A percentile compares a stretch with the other conserved stretches of the same genome.
Conservation (phyloP, 1,284 basidiomycete genomes). For the Irpex lacteus region DNA sequence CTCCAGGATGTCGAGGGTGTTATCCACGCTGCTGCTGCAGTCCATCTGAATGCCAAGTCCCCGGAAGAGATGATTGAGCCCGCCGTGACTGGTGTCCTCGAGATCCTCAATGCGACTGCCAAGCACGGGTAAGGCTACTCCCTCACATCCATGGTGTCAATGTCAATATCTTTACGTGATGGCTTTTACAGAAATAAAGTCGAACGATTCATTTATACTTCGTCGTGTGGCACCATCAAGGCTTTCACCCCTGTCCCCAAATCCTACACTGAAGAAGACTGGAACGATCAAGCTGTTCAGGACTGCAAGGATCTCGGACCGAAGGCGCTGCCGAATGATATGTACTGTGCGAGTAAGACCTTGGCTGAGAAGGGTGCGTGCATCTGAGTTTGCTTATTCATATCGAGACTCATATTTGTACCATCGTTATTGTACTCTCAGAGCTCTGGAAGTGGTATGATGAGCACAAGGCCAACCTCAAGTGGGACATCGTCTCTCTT, state of each 20-base stretch:
- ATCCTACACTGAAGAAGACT: constrained; percentile 47
- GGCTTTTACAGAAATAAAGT: constrained; percentile 27
- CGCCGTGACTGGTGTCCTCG: constrained; percentile 27
- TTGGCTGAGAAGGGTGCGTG: constrained; percentile 60
- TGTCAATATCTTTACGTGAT: too few relatives aligned
- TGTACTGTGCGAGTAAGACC: constrained; percentile 64
- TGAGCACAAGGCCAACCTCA: constrained; percentile 43
- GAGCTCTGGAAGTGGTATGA: constrained; percentile 42
- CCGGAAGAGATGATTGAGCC: constrained; percentile 31
- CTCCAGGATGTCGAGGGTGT: constrained; percentile 42
- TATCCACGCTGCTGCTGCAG: constrained; percentile 46
- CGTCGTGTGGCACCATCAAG: constrained; percentile 51
- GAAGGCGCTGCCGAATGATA: constrained; percentile 39
- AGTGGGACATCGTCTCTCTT: constrained; percentile 55
- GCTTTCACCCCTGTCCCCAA: constrained; percentile 16
- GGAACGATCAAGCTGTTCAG: constrained; percentile 59
- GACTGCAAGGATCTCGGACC: constrained; percentile 51
- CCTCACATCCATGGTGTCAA: too few relatives aligned
- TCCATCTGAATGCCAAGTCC: constrained; percentile 34
- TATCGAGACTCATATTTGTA: too few relatives aligned
- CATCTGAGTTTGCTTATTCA: too few relatives aligned
- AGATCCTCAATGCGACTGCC: constrained; percentile 24
- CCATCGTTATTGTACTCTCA: neutral
- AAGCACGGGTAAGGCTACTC: constrained; percentile 22
- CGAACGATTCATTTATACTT: constrained; percentile 67